These are phyloP conservation scores for Corinectria fuckeliana DNA, from an alignment of 2,329 filamentous ascomycete species.

Conservation along the genomic window DNA sequence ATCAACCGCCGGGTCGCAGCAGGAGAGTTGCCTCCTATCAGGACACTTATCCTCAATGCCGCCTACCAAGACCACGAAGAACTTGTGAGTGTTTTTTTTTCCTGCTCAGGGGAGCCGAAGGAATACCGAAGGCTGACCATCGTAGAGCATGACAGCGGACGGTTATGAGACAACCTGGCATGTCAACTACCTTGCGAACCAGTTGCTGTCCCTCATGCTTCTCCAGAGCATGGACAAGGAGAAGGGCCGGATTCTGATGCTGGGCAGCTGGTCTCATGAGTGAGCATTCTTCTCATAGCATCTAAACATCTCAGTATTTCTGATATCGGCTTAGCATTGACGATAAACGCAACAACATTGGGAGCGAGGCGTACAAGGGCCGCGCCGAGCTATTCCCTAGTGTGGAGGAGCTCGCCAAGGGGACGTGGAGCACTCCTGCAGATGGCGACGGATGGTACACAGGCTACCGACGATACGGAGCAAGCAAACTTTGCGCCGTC, in stretches of 20 bases:
- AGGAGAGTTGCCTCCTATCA: slow-evolving; percentile 47
- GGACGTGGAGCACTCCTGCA: slow-evolving; percentile 42
- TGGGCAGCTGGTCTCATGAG: slow-evolving; percentile 46
- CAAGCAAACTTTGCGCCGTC: slow-evolving; percentile 46
- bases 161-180: slow-evolving; percentile 44
- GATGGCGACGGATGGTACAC: slow-evolving; percentile 38
- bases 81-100: slow-evolving; percentile 29
- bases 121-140: slow-evolving; percentile 2
- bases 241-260: slow-evolving; percentile 38
- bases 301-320: background rate
- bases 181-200: slow-evolving; percentile 43
- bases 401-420: slow-evolving; percentile 41
- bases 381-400: slow-evolving; percentile 41
- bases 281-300: slow-evolving; percentile 24
- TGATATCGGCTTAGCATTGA: slow-evolving; percentile 35
- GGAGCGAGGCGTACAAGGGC: slow-evolving; percentile 31
- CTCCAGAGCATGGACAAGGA: slow-evolving; percentile 43
- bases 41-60: slow-evolving; percentile 47
- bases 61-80: slow-evolving; percentile 37
- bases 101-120: background rate
- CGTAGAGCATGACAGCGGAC: slow-evolving; percentile 38
- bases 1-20: slow-evolving; percentile 41
- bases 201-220: slow-evolving; percentile 39
- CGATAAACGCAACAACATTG: slow-evolving; percentile 36
- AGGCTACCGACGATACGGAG: slow-evolving; percentile 47